phyloP scores from a whole-genome alignment of 305 asterid genomes.

The Fraxinus baroniana region DNA sequence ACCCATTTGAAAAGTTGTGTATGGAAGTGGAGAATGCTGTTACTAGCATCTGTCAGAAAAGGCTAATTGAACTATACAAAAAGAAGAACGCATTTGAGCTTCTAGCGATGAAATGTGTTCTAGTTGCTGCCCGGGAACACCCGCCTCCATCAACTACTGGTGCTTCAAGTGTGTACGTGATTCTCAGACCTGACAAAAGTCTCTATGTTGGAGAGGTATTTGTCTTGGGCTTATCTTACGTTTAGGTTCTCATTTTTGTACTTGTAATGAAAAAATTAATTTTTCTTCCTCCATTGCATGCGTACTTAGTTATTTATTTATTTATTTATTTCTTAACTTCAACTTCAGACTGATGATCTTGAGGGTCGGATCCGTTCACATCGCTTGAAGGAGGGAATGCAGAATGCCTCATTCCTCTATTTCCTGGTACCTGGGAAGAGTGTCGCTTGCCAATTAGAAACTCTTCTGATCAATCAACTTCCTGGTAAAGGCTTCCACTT shows the following conservation, averaged over 20 bases:
- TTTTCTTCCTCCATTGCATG: not conserved
- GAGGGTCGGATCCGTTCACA: slow-evolving; percentile 81
- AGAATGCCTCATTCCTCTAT: slow-evolving; percentile 62
- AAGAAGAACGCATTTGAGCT: slow-evolving; percentile 32
- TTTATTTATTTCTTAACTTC: too few relatives aligned
- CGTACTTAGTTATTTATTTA: not conserved
- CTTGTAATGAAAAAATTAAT: not conserved
- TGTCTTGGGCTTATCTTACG: not conserved
- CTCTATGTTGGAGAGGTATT: slow-evolving; percentile 86
- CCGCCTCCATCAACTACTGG: slow-evolving; percentile 95
- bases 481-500: slow-evolving; percentile 64
- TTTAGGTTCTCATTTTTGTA: not conserved
- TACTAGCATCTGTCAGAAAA: slow-evolving; percentile 42
- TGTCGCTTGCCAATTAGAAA: slow-evolving; percentile 85
- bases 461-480: slow-evolving; percentile 90
- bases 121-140: slow-evolving; percentile 71
- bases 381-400: slow-evolving; percentile 76
- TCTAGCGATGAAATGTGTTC: slow-evolving; percentile 44
- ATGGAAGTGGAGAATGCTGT: slow-evolving; percentile 60
- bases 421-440: slow-evolving; percentile 85
- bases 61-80: slow-evolving; percentile 37
- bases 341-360: slow-evolving; percentile 78
- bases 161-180: slow-evolving; percentile 76
- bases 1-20: slow-evolving; percentile 31
- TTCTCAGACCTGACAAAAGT: slow-evolving; percentile 71